A percentile compares a stretch with the other conserved stretches of the same genome.
phyloP scores from a whole-genome alignment of 1,284 basidiomycete species.

The Ganoderma lingzhi region DNA sequence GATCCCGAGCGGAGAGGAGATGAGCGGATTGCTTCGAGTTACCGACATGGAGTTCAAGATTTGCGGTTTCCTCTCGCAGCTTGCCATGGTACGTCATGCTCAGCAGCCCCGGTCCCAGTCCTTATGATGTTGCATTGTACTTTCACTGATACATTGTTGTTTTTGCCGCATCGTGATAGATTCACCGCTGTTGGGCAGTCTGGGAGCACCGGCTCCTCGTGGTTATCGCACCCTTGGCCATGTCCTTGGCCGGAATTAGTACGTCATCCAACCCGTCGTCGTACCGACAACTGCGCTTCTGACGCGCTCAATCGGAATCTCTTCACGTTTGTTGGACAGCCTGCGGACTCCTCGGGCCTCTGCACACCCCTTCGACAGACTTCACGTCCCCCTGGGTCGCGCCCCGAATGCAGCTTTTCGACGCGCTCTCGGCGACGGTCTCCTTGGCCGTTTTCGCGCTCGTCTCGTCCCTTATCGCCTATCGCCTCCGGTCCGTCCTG shows the following conservation, averaged over 20 bases:
- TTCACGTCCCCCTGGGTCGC: conserved; percentile 28
- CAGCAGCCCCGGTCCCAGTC: background rate
- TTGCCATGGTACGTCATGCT: conserved; percentile 21
- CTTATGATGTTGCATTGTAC: background rate
- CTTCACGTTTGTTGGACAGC: conserved; percentile 6
- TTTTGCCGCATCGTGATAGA: conserved; percentile 15
- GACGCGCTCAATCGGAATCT: background rate
- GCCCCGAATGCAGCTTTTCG: conserved; percentile 23
- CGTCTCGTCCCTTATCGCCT: conserved; percentile 22
- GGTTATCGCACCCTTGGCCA: conserved; percentile 22
- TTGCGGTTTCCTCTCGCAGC: conserved; percentile 24
- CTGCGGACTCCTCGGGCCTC: conserved; percentile 21
- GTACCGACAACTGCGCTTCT: background rate
- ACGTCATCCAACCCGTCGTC: conserved; percentile 10
- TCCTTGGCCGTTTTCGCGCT: conserved; percentile 21
- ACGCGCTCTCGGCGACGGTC: conserved; percentile 20
- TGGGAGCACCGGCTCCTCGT: conserved; percentile 24
- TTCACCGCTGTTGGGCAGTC: conserved; percentile 32
- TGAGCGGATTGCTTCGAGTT: conserved; percentile 26
- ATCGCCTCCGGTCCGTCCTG: conserved; percentile 23
- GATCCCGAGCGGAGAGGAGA: conserved; percentile 19
- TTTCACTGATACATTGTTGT: conserved; percentile 5
- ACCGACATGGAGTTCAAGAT: conserved; percentile 23
- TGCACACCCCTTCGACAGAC: conserved; percentile 11
- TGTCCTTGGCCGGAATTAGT: conserved; percentile 23